phyloP scores from a whole-genome alignment of 768 basidiomycete species.

The Calocybe indica region DNA sequence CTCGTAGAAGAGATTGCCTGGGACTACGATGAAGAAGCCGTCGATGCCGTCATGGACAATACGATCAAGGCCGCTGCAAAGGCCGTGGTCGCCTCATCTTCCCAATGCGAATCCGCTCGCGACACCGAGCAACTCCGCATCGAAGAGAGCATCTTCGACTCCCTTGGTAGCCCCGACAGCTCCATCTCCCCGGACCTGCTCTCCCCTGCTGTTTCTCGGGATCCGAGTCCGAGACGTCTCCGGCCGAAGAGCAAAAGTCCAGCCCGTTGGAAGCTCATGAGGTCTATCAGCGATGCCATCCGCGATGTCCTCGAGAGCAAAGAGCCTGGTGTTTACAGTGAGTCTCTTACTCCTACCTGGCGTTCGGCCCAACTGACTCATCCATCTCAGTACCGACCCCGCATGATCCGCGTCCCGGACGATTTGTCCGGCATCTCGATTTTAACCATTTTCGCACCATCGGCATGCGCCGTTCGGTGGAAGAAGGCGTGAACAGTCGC shows the following conservation, averaged over 20 bases:
- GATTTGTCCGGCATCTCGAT: slow-evolving; percentile 81
- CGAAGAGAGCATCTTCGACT: slow-evolving; percentile 55
- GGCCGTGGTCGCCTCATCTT: slow-evolving; percentile 48
- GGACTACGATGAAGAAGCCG: slow-evolving; percentile 61
- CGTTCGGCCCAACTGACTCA: slow-evolving; percentile 4
- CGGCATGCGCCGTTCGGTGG: slow-evolving; percentile 89
- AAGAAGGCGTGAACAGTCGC: slow-evolving; percentile 81
- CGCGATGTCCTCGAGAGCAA: slow-evolving; percentile 60
- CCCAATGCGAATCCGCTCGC: slow-evolving; percentile 21
- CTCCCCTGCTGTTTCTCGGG: slow-evolving; percentile 75
- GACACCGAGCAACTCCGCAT: slow-evolving; percentile 43
- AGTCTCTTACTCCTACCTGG: slow-evolving; percentile 14
- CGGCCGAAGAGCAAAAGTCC: slow-evolving; percentile 77
- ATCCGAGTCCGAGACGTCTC: slow-evolving; percentile 74
- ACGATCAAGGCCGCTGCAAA: slow-evolving; percentile 64
- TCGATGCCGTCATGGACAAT: slow-evolving; percentile 57
- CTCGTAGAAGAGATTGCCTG: slow-evolving; percentile 76
- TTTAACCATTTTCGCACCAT: slow-evolving; percentile 98
- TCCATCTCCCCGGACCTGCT: slow-evolving; percentile 72
- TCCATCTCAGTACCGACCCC: slow-evolving; percentile 52
- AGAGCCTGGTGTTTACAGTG: slow-evolving; percentile 71
- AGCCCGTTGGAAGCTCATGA: slow-evolving; percentile 77
- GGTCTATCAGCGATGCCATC: slow-evolving; percentile 73
- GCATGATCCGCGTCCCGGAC: slow-evolving; percentile 67
- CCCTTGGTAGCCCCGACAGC: slow-evolving; percentile 56